phyloP scores from a whole-genome alignment of 495 filamentous ascomycete genomes.

The Terfezia claveryi region DNA sequence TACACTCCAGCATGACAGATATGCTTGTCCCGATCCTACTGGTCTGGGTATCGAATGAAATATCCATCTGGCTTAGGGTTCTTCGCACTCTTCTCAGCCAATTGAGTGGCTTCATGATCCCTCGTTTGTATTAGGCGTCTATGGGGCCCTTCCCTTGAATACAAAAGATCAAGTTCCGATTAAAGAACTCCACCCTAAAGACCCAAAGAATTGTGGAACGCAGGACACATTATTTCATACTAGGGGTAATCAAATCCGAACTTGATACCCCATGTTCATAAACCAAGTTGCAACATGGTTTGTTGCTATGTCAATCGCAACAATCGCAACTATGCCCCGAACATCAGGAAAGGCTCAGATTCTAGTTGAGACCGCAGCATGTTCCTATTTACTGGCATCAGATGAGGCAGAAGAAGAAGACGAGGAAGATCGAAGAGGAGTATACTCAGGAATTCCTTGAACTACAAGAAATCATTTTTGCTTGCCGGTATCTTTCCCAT shows the following conservation, averaged over 20 bases:
- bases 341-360: too few species aligned
- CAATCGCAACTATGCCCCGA: too few species aligned
- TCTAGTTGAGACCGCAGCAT: too few species aligned
- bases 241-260: too few species aligned
- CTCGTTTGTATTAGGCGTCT: constrained; percentile 60
- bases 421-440: too few species aligned
- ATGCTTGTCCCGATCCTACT: constrained; percentile 84
- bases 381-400: too few species aligned
- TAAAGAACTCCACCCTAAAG: constrained; percentile 79
- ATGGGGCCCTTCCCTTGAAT: constrained; percentile 64
- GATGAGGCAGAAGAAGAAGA: too few species aligned
- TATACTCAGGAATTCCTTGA: constrained; percentile 90
- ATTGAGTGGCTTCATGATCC: constrained; percentile 57
- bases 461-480: constrained; percentile 98
- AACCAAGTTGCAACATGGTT: too few species aligned
- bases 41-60: constrained; percentile 88
- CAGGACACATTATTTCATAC: constrained; percentile 95
- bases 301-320: too few species aligned
- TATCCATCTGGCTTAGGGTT: constrained; percentile 92
- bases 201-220: constrained; percentile 67
- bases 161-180: constrained; percentile 74
- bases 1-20: constrained; percentile 98
- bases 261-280: too few species aligned
- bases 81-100: constrained; percentile 55
- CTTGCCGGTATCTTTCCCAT: too few species aligned